Evolutionary conservation across 148 eudicot species (phyloP).

Genomic region (Persicaria maculosa): DNA sequence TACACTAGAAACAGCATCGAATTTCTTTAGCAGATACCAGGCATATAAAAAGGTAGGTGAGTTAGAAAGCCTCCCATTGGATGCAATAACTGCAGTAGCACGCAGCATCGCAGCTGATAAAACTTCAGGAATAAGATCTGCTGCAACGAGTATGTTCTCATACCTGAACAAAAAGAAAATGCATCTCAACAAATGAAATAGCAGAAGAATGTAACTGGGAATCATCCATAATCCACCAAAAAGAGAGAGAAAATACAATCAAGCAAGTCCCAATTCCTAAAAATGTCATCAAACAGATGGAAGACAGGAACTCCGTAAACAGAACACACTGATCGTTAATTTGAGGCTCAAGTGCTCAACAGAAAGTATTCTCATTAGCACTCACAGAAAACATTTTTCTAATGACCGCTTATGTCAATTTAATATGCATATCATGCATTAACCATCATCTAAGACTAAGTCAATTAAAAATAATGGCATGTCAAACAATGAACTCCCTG

Average conservation of each 20-base stretch:
- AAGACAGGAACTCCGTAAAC: neutral
- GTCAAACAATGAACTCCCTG: neutral
- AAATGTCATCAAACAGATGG: neutral
- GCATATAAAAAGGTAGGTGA: slow-evolving; percentile 73
- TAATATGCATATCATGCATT: neutral
- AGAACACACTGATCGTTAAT: too few species aligned
- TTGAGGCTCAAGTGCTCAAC: neutral
- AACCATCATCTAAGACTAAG: neutral
- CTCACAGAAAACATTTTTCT: neutral
- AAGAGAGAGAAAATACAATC: neutral
- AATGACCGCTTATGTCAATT: neutral
- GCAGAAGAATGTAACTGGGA: neutral
- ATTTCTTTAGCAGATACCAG: slow-evolving; percentile 67
- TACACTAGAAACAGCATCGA: slow-evolving; percentile 50
- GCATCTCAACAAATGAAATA: neutral
- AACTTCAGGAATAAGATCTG: slow-evolving; percentile 84
- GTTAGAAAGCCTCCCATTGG: slow-evolving; percentile 77
- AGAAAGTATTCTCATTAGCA: neutral
- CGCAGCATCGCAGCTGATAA: slow-evolving; percentile 79
- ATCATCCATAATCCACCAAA: neutral
- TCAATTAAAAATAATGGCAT: neutral
- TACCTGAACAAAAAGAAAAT: slow-evolving; percentile 43
- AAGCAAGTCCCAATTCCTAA: neutral
- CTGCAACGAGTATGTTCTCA: slow-evolving; percentile 77
- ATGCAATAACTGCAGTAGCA: slow-evolving; percentile 46